Evolutionary conservation across 208 protist species (phyloP).

Genomic region (Trypanosoma brucei): DNA sequence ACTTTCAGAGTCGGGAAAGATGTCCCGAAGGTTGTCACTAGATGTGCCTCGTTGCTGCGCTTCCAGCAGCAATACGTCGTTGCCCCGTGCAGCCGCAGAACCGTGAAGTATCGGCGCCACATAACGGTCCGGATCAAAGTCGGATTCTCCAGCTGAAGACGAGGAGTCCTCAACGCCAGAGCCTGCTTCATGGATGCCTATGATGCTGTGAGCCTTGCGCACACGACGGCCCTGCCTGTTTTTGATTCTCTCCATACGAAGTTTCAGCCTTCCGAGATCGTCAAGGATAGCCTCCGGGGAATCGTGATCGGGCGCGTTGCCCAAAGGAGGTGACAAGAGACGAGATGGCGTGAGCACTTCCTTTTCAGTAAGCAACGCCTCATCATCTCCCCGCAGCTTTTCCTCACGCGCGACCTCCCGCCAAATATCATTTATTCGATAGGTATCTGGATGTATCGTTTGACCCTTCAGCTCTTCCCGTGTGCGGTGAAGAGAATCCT

Average conservation of each 20-base stretch:
- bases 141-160: conserved; percentile 2
- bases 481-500: conserved; percentile 6
- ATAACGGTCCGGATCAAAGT: conserved; percentile 26
- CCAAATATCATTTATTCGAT: conserved; percentile 11
- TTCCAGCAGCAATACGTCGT: neutral
- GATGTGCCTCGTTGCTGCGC: neutral
- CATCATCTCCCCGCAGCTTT: conserved; percentile 3
- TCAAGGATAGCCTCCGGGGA: conserved; percentile 13
- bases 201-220: neutral
- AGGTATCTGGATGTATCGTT: conserved; percentile 9
- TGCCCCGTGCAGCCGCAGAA: neutral
- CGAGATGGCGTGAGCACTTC: neutral
- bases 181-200: neutral
- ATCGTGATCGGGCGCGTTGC: conserved; percentile 1
- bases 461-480: conserved; percentile 12
- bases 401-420: conserved; percentile 6
- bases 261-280: conserved; percentile 14
- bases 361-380: neutral
- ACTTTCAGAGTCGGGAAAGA: conserved; percentile 18
- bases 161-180: neutral
- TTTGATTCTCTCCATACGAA: conserved; percentile 9
- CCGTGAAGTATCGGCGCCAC: conserved; percentile 3
- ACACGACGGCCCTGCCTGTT: neutral
- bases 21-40: neutral
- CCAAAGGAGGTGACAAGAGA: neutral